Percentiles rank a stretch among this genome's conserved stretches.
Conservation (phyloP, 2,329 filamentous ascomycete genomes). For the Fulvia fulva region DNA sequence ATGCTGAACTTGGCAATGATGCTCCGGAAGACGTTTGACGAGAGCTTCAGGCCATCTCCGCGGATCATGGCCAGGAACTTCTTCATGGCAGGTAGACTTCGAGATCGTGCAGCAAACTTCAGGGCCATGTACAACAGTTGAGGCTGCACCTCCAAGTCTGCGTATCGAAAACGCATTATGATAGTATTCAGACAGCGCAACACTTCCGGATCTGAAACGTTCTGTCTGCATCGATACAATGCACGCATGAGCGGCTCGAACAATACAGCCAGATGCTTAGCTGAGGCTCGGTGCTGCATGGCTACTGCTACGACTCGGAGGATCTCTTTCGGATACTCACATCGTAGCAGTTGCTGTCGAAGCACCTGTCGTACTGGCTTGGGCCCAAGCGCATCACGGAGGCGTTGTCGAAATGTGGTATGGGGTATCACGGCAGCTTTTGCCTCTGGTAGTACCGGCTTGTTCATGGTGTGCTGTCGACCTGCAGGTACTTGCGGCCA, state of each 20-base stretch:
- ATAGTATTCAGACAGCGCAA: constrained; percentile 27
- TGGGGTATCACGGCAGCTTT: constrained; percentile 23
- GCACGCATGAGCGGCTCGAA: constrained; percentile 30
- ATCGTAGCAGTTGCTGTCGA: constrained; percentile 29
- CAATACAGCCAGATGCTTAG: constrained; percentile 22
- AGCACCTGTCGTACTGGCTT: constrained; percentile 25
- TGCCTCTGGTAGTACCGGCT: constrained; percentile 13
- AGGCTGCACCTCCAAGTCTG: constrained; percentile 20
- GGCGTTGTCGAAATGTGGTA: constrained; percentile 21
- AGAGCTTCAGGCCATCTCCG: constrained; percentile 20
- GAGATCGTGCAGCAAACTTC: constrained; percentile 34
- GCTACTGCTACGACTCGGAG: constrained; percentile 30
- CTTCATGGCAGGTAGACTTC: constrained; percentile 32
- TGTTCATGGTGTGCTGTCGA: constrained; percentile 2
- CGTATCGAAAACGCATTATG: constrained; percentile 25
- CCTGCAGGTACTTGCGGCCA: constrained; percentile 16
- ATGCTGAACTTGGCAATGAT: constrained; percentile 38
- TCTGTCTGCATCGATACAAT: constrained; percentile 31
- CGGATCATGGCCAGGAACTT: constrained; percentile 26
- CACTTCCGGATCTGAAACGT: constrained; percentile 29
- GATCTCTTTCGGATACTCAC: constrained; percentile 28
- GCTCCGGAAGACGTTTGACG: constrained; percentile 29
- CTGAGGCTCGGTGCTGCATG: constrained; percentile 22
- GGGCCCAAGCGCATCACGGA: constrained; percentile 17
- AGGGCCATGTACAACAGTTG: constrained; percentile 27